phyloP scores from a whole-genome alignment of 1,139 yeast genomes.

The Yamadazyma atmosphaerica region DNA sequence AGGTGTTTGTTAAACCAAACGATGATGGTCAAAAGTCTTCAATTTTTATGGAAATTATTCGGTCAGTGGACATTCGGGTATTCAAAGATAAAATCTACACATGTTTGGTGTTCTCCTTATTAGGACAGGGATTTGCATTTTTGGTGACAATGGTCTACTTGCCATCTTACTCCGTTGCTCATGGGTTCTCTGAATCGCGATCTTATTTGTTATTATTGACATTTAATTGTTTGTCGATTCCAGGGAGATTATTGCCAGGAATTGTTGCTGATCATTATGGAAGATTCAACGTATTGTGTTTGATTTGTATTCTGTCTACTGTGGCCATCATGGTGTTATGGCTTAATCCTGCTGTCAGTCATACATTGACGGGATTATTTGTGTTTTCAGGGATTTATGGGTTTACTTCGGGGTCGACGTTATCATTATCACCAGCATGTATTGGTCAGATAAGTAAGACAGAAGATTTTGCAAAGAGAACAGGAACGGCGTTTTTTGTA shows the following conservation, averaged over 20 bases:
- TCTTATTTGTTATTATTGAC: constrained; percentile 48
- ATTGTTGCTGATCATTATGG: constrained; percentile 50
- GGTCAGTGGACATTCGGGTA: constrained; percentile 27
- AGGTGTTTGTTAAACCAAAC: constrained; percentile 7
- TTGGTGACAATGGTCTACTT: constrained; percentile 51
- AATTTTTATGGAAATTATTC: constrained; percentile 16
- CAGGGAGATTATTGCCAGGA: constrained; percentile 52
- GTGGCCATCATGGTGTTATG: constrained; percentile 45
- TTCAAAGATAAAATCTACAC: constrained; percentile 27
- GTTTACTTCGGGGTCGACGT: constrained; percentile 31
- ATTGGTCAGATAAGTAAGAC: constrained; percentile 65
- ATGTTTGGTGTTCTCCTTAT: constrained; percentile 26
- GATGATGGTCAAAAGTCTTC: constrained; percentile 4
- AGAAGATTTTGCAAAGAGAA: constrained; percentile 35
- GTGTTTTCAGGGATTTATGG: constrained; percentile 31
- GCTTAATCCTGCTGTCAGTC: constrained; percentile 37
- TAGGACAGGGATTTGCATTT: constrained; percentile 44
- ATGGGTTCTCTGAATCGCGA: constrained; percentile 38
- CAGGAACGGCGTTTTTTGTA: constrained; percentile 35
- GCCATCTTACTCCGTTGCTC: constrained; percentile 48
- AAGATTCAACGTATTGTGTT: constrained; percentile 51
- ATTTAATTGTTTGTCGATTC: constrained; percentile 46
- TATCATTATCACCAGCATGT: constrained; percentile 39
- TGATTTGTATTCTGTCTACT: constrained; percentile 36
- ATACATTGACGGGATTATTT: constrained; percentile 23